A percentile compares a stretch with the other conserved stretches of the same genome.
These are phyloP conservation scores for Calonectria ilicicola DNA, from an alignment of 2,329 filamentous ascomycete species.

Conservation along the genomic window DNA sequence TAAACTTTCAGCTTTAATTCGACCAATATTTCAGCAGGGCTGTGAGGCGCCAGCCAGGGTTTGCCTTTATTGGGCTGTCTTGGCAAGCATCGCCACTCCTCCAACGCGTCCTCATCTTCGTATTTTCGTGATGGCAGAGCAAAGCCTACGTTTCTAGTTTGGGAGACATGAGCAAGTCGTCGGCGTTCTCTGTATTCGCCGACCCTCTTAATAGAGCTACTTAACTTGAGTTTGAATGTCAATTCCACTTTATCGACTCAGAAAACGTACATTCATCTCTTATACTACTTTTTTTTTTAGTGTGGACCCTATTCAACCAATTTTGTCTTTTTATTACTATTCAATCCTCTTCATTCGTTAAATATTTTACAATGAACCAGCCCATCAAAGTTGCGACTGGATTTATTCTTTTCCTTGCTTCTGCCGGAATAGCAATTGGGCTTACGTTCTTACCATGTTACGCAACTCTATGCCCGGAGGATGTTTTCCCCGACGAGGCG, in stretches of 20 bases:
- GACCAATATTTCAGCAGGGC: background rate
- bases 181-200: background rate
- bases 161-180: background rate
- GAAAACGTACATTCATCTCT: background rate
- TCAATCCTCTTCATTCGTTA: background rate
- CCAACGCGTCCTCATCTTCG: background rate
- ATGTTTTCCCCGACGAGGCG: conserved; percentile 9
- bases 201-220: background rate
- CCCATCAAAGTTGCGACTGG: no score
- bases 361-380: background rate
- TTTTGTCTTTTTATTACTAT: background rate
- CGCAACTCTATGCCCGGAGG: conserved; percentile 2
- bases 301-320: background rate
- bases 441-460: background rate
- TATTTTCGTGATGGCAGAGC: background rate
- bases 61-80: background rate
- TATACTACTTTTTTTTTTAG: background rate
- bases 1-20: background rate
- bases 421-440: background rate
- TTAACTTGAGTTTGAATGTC: background rate
- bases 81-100: background rate
- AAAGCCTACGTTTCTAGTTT: background rate
- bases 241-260: background rate
- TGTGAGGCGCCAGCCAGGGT: background rate
- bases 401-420: background rate